Base-by-base conservation (phyloP, 2,329 filamentous ascomycete species). In the Berkeleyomyces basicola region DNA sequence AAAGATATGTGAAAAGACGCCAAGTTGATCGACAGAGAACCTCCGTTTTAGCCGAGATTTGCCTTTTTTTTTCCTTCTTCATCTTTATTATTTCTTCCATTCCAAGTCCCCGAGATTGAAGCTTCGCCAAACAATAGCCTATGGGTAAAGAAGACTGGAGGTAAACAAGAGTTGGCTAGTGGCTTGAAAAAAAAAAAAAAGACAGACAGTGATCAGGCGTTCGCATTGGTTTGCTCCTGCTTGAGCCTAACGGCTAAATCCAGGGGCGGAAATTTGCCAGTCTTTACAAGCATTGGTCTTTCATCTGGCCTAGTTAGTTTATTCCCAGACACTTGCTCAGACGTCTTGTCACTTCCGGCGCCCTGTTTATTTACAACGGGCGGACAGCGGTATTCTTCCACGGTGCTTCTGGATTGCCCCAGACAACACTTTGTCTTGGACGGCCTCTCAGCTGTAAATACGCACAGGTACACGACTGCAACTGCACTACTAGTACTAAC, bases 1-100 rank as follows among this genome's bases (percentile, higher is more conserved):
- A 51, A 51, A 11, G 7, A 6, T 51, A 31, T 31, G 47, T 31
- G 16, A 51, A 6, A 23, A 36, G 3, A 36, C 11, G 51, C 51
- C 51, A 39, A 55, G 51, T 55, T 55, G 51, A 55, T 55, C 51
- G 51, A 39, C 51, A n/a, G 36, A n/a, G 11, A 55, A 39, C 31
- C 51, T 55, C 36, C 51, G 51, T 55, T 55, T 39, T 55, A 55
- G 51, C 51, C 51, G 51, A 55, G 51, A 55, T 55, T 55, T 55
- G 51, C 6, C 31, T 2, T 9, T 14, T 55, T n/a, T 46, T 7
- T 7, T n/a, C 14, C 43, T 46, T 46, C 43, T 51, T 7, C 14
- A 51, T 55, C 51, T 55, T 37, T 36, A 14, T 10, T 39, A 37
- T 39, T 55, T 37, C 11, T 53, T 53, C 49, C 36, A 23, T 55